These are phyloP conservation scores for Malbranchea zuffiana DNA, from an alignment of 2,329 filamentous ascomycete species.

Conservation along the genomic window DNA sequence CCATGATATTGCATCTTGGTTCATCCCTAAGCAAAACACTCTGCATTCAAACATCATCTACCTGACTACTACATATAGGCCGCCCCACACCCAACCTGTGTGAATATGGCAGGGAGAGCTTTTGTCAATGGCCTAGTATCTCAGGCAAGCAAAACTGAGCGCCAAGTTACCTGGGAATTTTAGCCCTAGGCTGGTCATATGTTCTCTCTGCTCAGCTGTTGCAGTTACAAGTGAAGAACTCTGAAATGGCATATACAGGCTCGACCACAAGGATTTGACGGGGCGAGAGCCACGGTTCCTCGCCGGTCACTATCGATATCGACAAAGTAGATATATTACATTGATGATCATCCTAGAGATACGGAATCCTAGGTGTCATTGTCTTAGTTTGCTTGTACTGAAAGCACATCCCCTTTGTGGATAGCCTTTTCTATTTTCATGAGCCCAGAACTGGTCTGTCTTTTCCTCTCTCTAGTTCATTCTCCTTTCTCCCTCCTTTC, in stretches of 20 bases:
- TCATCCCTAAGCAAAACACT: slow-evolving; percentile 7
- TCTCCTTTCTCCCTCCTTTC: slow-evolving; percentile 1
- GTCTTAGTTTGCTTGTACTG: no score
- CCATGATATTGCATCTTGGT: slow-evolving; percentile 5
- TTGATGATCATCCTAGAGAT: no score
- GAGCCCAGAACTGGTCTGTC: background rate
- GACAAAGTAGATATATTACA: slow-evolving; percentile 2
- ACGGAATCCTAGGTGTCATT: no score
- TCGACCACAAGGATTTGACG: slow-evolving; percentile 1
- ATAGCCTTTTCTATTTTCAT: background rate
- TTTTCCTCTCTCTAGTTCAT: background rate
- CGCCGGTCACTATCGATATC: slow-evolving; percentile 4
- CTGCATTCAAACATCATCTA: slow-evolving; percentile 6
- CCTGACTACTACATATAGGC: slow-evolving; percentile 8
- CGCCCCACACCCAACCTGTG: slow-evolving; percentile 2
- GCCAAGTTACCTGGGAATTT: slow-evolving; percentile 6
- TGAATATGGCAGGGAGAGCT: slow-evolving; percentile 5
- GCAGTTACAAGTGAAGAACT: slow-evolving; percentile 4
- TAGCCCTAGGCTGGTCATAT: slow-evolving; percentile 8
- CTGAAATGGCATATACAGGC: slow-evolving; percentile 4
- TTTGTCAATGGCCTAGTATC: slow-evolving; percentile 7
- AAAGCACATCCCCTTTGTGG: background rate
- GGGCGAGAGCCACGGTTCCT: slow-evolving; percentile 1
- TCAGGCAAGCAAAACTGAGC: slow-evolving; percentile 2
- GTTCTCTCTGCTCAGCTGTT: slow-evolving; percentile 9